These are phyloP conservation scores for Chlorokybus atmophyticus DNA, from an alignment of 139 green algal species.

Conservation along the genomic window DNA sequence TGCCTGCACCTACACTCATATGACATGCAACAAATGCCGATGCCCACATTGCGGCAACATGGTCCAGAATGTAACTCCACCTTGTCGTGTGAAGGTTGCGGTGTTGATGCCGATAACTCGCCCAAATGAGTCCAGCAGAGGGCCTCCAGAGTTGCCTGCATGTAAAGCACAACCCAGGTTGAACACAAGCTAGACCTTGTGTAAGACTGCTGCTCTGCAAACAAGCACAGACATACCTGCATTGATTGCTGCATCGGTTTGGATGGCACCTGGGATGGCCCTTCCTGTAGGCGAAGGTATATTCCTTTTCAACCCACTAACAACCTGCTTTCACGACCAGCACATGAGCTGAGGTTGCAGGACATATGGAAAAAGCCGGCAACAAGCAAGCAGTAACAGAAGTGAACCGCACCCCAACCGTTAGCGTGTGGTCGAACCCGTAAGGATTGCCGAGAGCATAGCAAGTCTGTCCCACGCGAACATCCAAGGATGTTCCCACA, in stretches of 20 bases:
- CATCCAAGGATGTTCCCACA: constrained; percentile 17
- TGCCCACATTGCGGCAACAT: background rate
- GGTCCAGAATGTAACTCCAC: no score
- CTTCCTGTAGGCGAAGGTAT: constrained; percentile 52
- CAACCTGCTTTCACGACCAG: constrained; percentile 16
- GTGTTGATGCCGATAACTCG: constrained; percentile 56
- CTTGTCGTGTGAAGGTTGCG: constrained; percentile 46
- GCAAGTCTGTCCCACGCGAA: constrained; percentile 36
- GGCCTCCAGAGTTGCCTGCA: constrained; percentile 55
- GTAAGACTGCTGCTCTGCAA: no score
- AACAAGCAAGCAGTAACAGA: background rate
- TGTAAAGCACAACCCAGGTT: no score
- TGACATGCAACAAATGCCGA: constrained; percentile 7
- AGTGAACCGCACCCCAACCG: constrained; percentile 49
- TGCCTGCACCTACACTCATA: constrained; percentile 13
- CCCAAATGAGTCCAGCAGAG: constrained; percentile 59
- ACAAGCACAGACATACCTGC: constrained; percentile 24
- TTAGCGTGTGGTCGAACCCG: constrained; percentile 40
- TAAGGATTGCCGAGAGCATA: constrained; percentile 47
- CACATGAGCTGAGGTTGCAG: background rate
- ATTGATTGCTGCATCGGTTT: constrained; percentile 67
- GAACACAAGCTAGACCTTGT: no score
- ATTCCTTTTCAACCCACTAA: constrained; percentile 28
- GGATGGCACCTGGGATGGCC: constrained; percentile 56
- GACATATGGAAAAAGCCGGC: background rate